A percentile compares a stretch with the other conserved stretches of the same genome.
These are phyloP conservation scores for Lachancea sp. DNA, from an alignment of 805 yeast genomes.

Conservation along the genomic window DNA sequence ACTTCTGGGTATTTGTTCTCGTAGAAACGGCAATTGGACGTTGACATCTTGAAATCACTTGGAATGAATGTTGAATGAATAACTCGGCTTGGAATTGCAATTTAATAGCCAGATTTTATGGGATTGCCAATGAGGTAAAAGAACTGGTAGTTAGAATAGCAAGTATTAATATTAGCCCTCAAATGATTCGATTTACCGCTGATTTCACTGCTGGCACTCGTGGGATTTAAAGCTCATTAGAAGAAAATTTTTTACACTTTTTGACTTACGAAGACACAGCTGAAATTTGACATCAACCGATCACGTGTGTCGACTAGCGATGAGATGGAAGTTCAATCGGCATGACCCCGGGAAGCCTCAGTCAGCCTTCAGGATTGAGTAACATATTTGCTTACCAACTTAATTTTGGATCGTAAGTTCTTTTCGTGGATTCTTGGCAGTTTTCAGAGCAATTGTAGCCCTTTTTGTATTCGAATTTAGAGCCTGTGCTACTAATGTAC, in stretches of 20 bases:
- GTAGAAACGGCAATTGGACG: constrained; percentile 90
- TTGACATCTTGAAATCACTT: constrained; percentile 47
- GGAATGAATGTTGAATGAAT: not conserved
- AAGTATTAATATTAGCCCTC: not conserved
- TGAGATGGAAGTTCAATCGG: not conserved
- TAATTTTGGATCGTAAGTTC: no score
- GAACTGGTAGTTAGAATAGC: not conserved
- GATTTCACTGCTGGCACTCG: not conserved
- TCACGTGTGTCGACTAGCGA: not conserved
- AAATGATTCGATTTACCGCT: not conserved
- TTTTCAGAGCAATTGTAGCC: no score
- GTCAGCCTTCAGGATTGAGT: no score
- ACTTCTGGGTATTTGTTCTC: constrained; percentile 98
- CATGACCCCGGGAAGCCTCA: no score
- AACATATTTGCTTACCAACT: no score
- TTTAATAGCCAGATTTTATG: no score
- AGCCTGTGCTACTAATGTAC: no score
- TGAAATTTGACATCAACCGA: not conserved
- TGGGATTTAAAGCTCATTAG: not conserved
- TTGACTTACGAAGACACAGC: no score
- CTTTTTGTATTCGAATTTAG: no score
- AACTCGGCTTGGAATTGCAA: no score
- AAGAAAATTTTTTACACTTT: not conserved
- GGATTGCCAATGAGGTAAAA: no score
- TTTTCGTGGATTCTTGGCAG: no score